Evolutionary conservation across 371 early-diverging fungal genomes (phyloP).

Genomic region (Capillidium rhysosporum): DNA sequence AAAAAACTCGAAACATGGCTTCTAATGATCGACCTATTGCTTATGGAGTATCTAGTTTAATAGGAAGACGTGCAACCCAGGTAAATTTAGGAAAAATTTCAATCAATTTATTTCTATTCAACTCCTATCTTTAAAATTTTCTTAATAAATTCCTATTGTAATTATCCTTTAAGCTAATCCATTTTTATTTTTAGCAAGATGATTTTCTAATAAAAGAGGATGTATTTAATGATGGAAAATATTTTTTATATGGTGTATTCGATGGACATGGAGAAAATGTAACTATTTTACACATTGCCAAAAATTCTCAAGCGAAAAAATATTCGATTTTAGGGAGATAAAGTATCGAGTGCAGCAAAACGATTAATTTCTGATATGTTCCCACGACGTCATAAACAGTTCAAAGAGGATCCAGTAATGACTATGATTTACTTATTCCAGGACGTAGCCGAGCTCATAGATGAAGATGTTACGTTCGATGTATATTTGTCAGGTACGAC

Average conservation of each 20-base stretch:
- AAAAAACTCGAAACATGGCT: no score
- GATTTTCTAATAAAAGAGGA: slow-evolving; percentile 3
- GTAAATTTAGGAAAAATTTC: neutral
- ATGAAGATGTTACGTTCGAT: neutral
- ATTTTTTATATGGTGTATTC: slow-evolving; percentile 4
- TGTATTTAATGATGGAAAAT: neutral
- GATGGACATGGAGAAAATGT: slow-evolving; percentile 7
- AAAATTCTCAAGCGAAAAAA: neutral
- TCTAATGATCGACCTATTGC: slow-evolving; percentile 1
- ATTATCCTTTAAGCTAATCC: neutral
- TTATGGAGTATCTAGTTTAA: slow-evolving; percentile 1
- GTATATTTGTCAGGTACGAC: neutral
- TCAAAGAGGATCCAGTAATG: neutral
- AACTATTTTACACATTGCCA: neutral
- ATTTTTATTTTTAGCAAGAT: slow-evolving; percentile 6
- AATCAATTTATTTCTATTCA: no score
- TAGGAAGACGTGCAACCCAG: slow-evolving; percentile 2
- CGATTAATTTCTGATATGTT: neutral
- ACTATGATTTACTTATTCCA: slow-evolving; percentile 1
- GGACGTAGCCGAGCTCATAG: neutral
- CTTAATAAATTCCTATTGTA: no score
- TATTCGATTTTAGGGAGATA: slow-evolving; percentile 1
- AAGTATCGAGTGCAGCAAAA: slow-evolving; percentile 6
- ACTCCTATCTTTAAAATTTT: no score
- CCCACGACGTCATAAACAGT: neutral